Conservation (phyloP, 768 basidiomycete genomes). For the Tulasnella calospora region DNA sequence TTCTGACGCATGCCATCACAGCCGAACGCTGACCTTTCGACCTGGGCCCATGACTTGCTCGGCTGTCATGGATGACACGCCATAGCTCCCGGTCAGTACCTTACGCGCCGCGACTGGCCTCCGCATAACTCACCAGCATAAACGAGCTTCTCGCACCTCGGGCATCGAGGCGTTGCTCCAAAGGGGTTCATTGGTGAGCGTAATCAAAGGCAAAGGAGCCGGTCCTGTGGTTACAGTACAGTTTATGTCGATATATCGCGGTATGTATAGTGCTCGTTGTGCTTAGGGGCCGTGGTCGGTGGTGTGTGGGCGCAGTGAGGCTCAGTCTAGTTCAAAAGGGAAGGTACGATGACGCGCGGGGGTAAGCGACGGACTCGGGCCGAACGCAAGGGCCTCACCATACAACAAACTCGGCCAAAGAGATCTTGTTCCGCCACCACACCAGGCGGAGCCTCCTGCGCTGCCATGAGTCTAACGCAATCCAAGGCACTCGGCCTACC, state of each 20-base stretch:
- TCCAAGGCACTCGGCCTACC: not conserved
- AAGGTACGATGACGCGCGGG: conserved; percentile 1
- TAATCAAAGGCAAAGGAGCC: not conserved
- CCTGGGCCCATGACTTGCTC: conserved; percentile 91
- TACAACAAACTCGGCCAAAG: not conserved
- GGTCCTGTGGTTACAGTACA: not conserved
- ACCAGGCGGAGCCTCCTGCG: not conserved
- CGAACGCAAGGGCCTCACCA: not conserved
- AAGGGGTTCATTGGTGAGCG: conserved; percentile 58
- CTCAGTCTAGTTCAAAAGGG: conserved; percentile 2
- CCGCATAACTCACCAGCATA: conserved; percentile 51
- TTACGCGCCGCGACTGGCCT: not conserved
- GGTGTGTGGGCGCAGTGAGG: not conserved
- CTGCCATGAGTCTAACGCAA: not conserved
- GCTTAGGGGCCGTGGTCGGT: not conserved
- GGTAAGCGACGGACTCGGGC: not conserved
- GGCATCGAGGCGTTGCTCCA: conserved; percentile 65
- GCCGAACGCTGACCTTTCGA: conserved; percentile 58
- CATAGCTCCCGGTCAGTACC: not conserved
- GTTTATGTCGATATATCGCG: not conserved
- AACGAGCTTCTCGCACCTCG: conserved; percentile 67
- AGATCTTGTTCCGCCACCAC: not conserved
- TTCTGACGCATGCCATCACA: not conserved
- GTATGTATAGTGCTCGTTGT: not conserved
- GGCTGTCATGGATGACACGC: conserved; percentile 32